phyloP scores from a whole-genome alignment of 371 early-diverging fungal species.

The Batkoa obscura region DNA sequence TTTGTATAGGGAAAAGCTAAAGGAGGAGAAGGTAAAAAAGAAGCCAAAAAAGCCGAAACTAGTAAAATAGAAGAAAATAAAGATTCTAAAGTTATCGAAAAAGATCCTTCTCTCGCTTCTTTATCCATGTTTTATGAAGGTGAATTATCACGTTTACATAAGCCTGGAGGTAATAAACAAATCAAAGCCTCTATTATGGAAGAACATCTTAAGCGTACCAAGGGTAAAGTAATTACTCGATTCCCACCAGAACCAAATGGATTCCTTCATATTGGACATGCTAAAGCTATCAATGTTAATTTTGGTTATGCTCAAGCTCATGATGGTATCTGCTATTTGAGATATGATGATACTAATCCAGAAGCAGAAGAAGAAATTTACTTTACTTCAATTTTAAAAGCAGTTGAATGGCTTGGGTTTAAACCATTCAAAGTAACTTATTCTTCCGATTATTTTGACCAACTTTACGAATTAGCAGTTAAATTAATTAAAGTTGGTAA shows the following conservation, averaged over 20 bases:
- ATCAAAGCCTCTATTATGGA: conserved; percentile 78
- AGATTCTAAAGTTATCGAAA: conserved; percentile 1
- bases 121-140: conserved; percentile 67
- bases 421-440: conserved; percentile 87
- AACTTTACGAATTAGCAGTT: conserved; percentile 79
- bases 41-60: conserved; percentile 6
- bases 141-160: conserved; percentile 82
- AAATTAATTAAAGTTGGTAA: conserved; percentile 78
- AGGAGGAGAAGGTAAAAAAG: conserved; percentile 10
- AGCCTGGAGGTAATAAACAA: conserved; percentile 96
- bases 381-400: conserved; percentile 89
- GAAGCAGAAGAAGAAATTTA: conserved; percentile 93
- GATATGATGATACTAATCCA: conserved; percentile 99
- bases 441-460: conserved; percentile 95
- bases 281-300: conserved; percentile 98
- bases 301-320: conserved; percentile 94
- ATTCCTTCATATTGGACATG: conserved; percentile 97
- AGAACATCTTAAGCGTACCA: conserved; percentile 86
- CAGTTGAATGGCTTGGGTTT: conserved; percentile 96
- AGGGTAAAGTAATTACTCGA: conserved; percentile 90
- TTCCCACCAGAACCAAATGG: conserved; percentile 99
- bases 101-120: conserved; percentile 9
- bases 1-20: conserved; percentile 18
- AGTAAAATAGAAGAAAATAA: neutral
- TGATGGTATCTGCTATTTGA: conserved; percentile 82